Percentiles rank a stretch among this genome's conserved stretches.
Evolutionary conservation across 169 alveolate species (phyloP).

Genomic region (Amoebophrya sp.): DNA sequence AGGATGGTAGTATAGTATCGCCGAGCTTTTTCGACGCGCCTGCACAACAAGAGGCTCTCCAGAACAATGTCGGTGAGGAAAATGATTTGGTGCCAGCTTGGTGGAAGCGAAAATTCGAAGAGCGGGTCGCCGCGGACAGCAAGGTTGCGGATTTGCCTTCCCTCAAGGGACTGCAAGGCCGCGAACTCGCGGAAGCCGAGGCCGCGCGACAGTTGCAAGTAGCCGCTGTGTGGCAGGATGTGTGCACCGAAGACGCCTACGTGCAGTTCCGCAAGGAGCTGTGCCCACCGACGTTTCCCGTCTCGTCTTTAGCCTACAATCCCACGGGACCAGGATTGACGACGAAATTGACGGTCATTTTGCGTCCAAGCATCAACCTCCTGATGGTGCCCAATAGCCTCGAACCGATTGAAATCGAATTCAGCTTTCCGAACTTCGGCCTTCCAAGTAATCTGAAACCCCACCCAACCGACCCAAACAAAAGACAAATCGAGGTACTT

Average conservation of each 20-base stretch:
- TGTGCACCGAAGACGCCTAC: not conserved
- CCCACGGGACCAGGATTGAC: not conserved
- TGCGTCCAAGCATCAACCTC: not conserved
- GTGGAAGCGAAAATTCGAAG: too few relatives aligned
- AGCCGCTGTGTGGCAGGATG: slow-evolving; percentile 11
- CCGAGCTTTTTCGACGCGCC: too few relatives aligned
- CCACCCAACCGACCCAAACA: slow-evolving; percentile 22
- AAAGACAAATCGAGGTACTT: not conserved
- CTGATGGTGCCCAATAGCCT: not conserved
- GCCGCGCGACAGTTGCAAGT: not conserved
- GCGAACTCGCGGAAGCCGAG: not conserved
- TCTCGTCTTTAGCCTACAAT: slow-evolving; percentile 27
- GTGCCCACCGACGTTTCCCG: slow-evolving; percentile 30
- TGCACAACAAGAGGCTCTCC: too few relatives aligned
- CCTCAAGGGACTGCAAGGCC: not conserved
- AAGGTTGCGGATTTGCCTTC: too few relatives aligned
- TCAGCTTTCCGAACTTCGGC: not conserved
- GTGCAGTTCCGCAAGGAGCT: not conserved
- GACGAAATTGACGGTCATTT: not conserved
- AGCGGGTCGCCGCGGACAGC: too few relatives aligned
- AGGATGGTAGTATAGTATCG: too few relatives aligned
- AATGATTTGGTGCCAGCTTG: too few relatives aligned
- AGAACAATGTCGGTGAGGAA: too few relatives aligned
- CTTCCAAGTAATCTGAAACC: not conserved
- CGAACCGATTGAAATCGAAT: not conserved